These are phyloP conservation scores for Paraconiothyrium sp. DNA, from an alignment of 2,329 filamentous ascomycete species.

Conservation along the genomic window DNA sequence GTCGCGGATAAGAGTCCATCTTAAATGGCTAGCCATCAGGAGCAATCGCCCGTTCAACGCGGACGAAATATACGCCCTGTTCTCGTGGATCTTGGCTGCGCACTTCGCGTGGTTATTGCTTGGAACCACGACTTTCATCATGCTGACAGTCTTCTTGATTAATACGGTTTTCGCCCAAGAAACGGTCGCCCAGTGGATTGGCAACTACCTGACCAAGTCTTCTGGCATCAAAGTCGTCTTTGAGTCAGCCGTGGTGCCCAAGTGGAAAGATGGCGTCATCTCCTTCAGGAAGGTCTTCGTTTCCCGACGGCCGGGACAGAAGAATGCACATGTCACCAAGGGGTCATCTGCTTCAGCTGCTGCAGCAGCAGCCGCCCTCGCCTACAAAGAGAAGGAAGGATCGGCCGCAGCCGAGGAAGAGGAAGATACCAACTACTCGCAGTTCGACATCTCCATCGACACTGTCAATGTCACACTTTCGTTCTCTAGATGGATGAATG, in stretches of 20 bases:
- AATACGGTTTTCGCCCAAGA: conserved; percentile 98
- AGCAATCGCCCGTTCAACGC: conserved; percentile 93
- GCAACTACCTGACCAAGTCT: conserved; percentile 93
- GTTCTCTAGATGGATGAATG: conserved; percentile 99
- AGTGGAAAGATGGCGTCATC: conserved; percentile 94
- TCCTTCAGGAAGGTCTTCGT: conserved; percentile 97
- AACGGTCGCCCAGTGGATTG: conserved; percentile 90
- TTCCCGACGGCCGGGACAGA: conserved; percentile 86
- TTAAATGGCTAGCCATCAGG: conserved; percentile 97
- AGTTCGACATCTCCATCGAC: conserved; percentile 94
- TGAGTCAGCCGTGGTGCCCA: conserved; percentile 96
- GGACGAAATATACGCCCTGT: conserved; percentile 95
- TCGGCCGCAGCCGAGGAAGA: conserved; percentile 61
- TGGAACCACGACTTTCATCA: conserved; percentile 97
- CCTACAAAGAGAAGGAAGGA: conserved; percentile 55
- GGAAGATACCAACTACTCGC: conserved; percentile 96
- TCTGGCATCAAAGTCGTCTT: conserved; percentile 95
- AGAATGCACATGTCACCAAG: conserved; percentile 85
- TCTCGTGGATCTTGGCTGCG: conserved; percentile 93
- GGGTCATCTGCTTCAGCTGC: conserved; percentile 87
- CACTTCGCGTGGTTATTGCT: conserved; percentile 96
- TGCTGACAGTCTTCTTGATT: conserved; percentile 85
- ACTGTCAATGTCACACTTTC: conserved; percentile 96
- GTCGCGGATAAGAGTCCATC: conserved; percentile 86
- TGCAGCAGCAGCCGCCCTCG: conserved; percentile 81